Evolutionary conservation across 495 filamentous ascomycete species (phyloP), one percentile per base, ranked within the genome.

Genomic region (Penicillium coprophilum): DNA sequence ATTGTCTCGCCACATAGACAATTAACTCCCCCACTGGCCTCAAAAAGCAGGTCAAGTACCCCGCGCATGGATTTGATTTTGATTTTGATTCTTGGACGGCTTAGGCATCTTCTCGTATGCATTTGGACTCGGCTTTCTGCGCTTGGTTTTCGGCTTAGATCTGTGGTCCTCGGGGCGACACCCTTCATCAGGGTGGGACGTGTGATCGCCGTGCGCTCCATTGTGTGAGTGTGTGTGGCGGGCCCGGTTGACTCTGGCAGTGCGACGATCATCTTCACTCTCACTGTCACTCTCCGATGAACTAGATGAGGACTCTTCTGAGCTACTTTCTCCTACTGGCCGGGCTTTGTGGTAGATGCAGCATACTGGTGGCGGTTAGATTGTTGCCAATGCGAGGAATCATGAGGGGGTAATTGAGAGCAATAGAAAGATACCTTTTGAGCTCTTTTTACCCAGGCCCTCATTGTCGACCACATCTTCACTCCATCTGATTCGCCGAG

Each of bases 391-490:
- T 34, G 30, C 1, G 23, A 31, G 19, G 23, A 39, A 30, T 23
- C 15, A 28, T 17, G 6, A 6, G n/a, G 34, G 11, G 7, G 7
- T 27, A 27, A 46, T 28, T 44, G 21, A 36, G 43, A 46, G 28
- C 10, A 24, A 45, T 28, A 6, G n/a, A 12, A 20, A 63, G 64
- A 39, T 67, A 92, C 92, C 91, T 87, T 99, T 99, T 0, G 88
- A 93, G 41, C 82, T 89, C 76, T 97, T 99, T 72, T 87, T 88
- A 6, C 92, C 91, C 71, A 97, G 80, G 4, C 92, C 92, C 71
- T 99, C 94, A 64, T 99, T 99, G 74, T 99, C 92, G 7, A 99
- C 76, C 6, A 97, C 93, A 69, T 92, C 90, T 62, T 91, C 89
- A 9, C 89, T 91, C 94, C 94, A 99, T 73, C 86, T 82, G 45